Percentiles rank a stretch among this genome's conserved stretches.
phyloP scores from a whole-genome alignment of 768 basidiomycete genomes.

The Panellus pusillus region DNA sequence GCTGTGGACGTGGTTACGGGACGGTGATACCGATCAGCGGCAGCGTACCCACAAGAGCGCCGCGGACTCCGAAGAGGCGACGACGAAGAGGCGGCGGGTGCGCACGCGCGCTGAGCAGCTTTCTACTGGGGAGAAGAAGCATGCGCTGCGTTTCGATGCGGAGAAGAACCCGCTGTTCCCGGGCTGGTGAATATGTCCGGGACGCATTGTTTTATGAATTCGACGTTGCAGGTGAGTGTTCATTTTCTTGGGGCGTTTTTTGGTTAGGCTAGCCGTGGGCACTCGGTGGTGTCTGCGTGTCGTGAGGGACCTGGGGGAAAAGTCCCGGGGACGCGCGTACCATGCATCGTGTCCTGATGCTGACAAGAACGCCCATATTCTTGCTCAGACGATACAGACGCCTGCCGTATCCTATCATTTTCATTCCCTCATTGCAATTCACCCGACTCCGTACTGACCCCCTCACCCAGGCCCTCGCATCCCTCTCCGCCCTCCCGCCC shows the following conservation, averaged over 20 bases:
- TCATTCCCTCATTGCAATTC: too few species aligned
- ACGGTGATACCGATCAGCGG: too few species aligned
- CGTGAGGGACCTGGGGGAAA: too few species aligned
- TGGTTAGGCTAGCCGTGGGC: too few species aligned
- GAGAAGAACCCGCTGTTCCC: constrained; percentile 66
- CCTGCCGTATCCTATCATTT: not conserved
- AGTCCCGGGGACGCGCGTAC: too few species aligned
- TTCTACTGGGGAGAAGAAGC: constrained; percentile 32
- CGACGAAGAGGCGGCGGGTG: constrained; percentile 42
- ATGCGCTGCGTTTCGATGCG: too few species aligned
- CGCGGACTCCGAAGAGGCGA: constrained; percentile 28
- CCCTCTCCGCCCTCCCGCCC: constrained; percentile 77
- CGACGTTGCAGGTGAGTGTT: constrained; percentile 76
- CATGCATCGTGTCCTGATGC: too few species aligned
- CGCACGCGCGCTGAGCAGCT: constrained; percentile 61
- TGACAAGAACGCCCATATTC: not conserved
- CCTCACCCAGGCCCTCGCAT: constrained; percentile 76
- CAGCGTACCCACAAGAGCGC: constrained; percentile 26
- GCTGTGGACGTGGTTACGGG: constrained; percentile 58
- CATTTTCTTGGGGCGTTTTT: not conserved
- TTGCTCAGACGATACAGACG: not conserved
- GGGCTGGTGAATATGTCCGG: constrained; percentile 93
- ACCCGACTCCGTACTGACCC: not conserved
- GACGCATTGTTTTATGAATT: constrained; percentile 97
- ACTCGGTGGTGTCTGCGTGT: too few species aligned